Percentiles rank a stretch among this genome's conserved stretches.
Evolutionary conservation across 495 filamentous ascomycete genomes (phyloP).

Genomic region (Evansstolkia leycettana): DNA sequence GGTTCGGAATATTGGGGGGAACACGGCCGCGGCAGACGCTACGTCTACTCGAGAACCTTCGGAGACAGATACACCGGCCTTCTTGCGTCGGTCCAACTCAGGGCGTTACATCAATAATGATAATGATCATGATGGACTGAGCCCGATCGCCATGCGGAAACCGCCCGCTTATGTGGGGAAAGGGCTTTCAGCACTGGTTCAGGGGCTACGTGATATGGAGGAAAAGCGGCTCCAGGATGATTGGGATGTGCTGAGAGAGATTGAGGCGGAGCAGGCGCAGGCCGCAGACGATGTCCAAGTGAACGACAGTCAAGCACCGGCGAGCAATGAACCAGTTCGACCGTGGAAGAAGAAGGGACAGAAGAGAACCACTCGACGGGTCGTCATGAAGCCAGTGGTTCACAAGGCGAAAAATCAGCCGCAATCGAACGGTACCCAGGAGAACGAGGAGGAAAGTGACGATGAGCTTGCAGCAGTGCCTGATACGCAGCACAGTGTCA

Average conservation of each 20-base stretch:
- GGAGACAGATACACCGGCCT: slow-evolving; percentile 50
- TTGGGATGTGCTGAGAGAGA: slow-evolving; percentile 66
- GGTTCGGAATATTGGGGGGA: slow-evolving; percentile 1
- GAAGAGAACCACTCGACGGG: slow-evolving; percentile 70
- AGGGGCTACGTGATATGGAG: slow-evolving; percentile 64
- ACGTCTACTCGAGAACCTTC: slow-evolving; percentile 4
- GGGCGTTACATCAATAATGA: slow-evolving; percentile 13
- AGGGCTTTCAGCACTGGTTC: slow-evolving; percentile 68
- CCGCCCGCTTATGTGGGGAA: slow-evolving; percentile 55
- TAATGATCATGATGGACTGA: slow-evolving; percentile 14
- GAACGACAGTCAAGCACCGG: slow-evolving; percentile 47
- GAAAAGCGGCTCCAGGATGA: slow-evolving; percentile 70
- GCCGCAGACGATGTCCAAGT: slow-evolving; percentile 31
- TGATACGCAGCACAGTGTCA: slow-evolving; percentile 17
- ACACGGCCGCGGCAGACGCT: slow-evolving; percentile 4
- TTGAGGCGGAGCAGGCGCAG: slow-evolving; percentile 46
- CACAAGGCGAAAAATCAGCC: slow-evolving; percentile 22
- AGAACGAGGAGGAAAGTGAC: slow-evolving; percentile 15
- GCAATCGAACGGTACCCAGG: slow-evolving; percentile 10
- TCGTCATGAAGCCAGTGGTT: slow-evolving; percentile 55
- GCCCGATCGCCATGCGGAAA: slow-evolving; percentile 38
- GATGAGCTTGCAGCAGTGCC: slow-evolving; percentile 19
- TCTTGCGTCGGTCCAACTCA: slow-evolving; percentile 48
- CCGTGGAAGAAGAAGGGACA: slow-evolving; percentile 87
- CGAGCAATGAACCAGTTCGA: slow-evolving; percentile 38